Base-by-base conservation (phyloP, 2,329 filamentous ascomycete species). In the Penicillium vulpinum region DNA sequence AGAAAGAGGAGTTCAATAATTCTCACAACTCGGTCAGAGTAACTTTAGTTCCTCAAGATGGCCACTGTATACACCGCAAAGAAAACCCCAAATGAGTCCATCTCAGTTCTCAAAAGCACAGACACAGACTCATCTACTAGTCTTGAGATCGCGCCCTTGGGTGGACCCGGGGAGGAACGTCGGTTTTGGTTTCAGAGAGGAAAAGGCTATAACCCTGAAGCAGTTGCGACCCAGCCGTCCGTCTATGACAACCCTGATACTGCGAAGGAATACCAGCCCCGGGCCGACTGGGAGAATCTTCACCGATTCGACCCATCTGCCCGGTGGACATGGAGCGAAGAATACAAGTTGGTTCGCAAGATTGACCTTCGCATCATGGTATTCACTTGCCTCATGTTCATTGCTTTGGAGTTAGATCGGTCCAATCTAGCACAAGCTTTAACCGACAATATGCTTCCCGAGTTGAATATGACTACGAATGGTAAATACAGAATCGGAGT, bases 351-450 rank as follows among this genome's bases (percentile, higher is more conserved):
- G 24, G 45, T 64, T 11, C 48, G 59, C 28, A 64, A 64, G 47
- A 59, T 68, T 24, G 66, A 68, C 35, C 43, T 67, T 13, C 63
- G 65, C 11, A 67, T 68, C 8, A 67, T 66, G 51, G 28, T 64
- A 9, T 56, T 60, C 49, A 39, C 62, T n/a, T 84, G 81, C 56
- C 62, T 83, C 44, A 84, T 84, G 81, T 85, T 86, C 68, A 83
- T 85, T 51, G 83, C 81, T 0, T 71, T 86, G 5, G 81, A 86
- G 65, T 72, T 86, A 2, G 84, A 86, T 67, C 76, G 85, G 29
- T 81, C 82, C 26, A 87, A 87, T 61, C 74, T 87, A 15, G 55
- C 48, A 48, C 85, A 84, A 61, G 84, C 83, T 3, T 69, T 85
- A 38, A 81, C 81, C 0, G 84, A 87, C 63, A 80, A 84, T 60